Base-by-base conservation (phyloP, 2,329 filamentous ascomycete species). In the Drechslera avenae region DNA sequence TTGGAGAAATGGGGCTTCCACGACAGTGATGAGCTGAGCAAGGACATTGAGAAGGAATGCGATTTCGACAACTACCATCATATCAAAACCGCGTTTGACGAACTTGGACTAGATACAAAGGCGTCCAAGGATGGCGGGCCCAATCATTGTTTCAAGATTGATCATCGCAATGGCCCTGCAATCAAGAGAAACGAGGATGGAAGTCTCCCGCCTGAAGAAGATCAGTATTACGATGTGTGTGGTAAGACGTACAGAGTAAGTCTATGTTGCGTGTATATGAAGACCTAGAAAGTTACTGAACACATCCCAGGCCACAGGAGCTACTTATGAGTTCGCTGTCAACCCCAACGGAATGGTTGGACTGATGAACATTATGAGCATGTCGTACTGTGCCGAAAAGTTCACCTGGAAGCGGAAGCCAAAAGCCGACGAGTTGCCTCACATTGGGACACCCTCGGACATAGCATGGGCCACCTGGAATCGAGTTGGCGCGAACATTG, bases 401-500 rank as follows among this genome's bases (percentile, higher is more conserved):
- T 33, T 28, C 5, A 39, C 46, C 9, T 59, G 53, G 56, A 26
- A 39, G 4, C 50, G 44, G 3, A 49, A 46, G 3, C 46, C 53
- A 2, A 28, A 39, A 1, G 23, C 48, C 13, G 12, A 28, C 1
- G 49, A 57, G 28, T 28, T 60, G 1, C 54, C 54, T 1, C 46
- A 50, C 14, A 40, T 57, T 12, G 50, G 46, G 1, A 48, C 57
- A 1, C 36, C 37, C 0, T 48, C 50, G 7, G 54, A 60, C 10
- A 40, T 57, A 12, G 57, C 37, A 9, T 57, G 54, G 57, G 57
- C 45, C 1, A 34, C 47, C 16, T 60, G 57, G 54, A 57, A 60
- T 30, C 46, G 54, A 19, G 54, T 41, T 0, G 18, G 14, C 17
- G 18, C 40, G 1, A 28, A 46, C 9, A 31, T 50, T 9, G 32